phyloP scores from a whole-genome alignment of 2,329 filamentous ascomycete species.

The Penicillium sp. region DNA sequence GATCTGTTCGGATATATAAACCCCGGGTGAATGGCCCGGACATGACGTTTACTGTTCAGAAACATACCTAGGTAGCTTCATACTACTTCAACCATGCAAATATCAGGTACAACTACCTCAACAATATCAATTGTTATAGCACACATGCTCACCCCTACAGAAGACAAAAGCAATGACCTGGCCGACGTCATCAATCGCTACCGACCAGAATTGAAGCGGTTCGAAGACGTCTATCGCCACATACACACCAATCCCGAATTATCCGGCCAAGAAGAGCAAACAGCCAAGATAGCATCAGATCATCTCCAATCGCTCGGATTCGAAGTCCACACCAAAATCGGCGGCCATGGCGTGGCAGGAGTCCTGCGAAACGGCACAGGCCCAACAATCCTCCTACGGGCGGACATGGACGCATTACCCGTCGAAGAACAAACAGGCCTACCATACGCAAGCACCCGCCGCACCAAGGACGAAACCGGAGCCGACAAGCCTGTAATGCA shows the following conservation, averaged over 20 bases:
- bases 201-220: constrained; percentile 43
- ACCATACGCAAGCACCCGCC: constrained; percentile 52
- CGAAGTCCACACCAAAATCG: constrained; percentile 52
- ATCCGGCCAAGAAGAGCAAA: constrained; percentile 53
- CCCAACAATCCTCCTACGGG: constrained; percentile 55
- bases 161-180: not conserved
- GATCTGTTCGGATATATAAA: not conserved
- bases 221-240: constrained; percentile 55
- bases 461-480: constrained; percentile 46
- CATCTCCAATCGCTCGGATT: constrained; percentile 41
- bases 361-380: constrained; percentile 56
- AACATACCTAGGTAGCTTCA: not conserved
- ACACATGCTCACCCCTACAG: not conserved
- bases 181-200: constrained; percentile 29
- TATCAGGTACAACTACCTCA: not conserved
- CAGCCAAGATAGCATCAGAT: constrained; percentile 45
- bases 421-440: constrained; percentile 56
- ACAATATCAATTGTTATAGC: not conserved
- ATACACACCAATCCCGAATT: constrained; percentile 57
- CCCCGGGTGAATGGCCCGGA: not conserved
- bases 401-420: constrained; percentile 62
- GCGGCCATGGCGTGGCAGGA: constrained; percentile 58
- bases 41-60: not conserved
- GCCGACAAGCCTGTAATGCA: constrained; percentile 60
- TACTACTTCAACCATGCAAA: not conserved